phyloP scores from a whole-genome alignment of 441 rosid species.

The Omphalea diandra region DNA sequence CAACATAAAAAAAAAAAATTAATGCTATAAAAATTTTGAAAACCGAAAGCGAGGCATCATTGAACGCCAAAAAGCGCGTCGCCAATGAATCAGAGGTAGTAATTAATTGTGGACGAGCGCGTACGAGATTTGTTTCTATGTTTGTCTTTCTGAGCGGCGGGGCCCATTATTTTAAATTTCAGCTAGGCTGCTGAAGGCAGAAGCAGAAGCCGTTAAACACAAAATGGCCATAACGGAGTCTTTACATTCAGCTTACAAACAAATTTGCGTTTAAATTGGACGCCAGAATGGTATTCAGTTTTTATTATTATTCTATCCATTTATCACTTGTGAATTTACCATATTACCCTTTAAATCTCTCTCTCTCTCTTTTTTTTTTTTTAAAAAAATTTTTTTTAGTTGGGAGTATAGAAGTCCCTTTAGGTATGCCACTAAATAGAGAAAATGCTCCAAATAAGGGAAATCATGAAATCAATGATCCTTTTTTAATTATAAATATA shows the following conservation, averaged over 20 bases:
- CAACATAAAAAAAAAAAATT: background rate
- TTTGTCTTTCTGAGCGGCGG: background rate
- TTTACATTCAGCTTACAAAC: conserved; percentile 8
- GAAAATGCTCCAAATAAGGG: background rate
- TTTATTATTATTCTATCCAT: background rate
- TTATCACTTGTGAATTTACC: background rate
- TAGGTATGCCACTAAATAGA: background rate
- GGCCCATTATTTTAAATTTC: conserved; percentile 30
- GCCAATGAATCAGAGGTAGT: conserved; percentile 25
- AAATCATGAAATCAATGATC: no score
- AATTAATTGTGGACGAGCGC: conserved; percentile 38
- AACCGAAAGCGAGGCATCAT: background rate
- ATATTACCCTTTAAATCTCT: background rate
- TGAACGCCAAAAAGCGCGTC: conserved; percentile 19
- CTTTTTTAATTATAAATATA: no score
- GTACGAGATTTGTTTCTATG: conserved; percentile 5
- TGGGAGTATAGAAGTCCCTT: background rate
- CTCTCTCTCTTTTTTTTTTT: background rate
- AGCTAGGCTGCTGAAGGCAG: no score
- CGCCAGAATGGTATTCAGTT: background rate
- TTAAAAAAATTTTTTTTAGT: background rate
- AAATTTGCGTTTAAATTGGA: conserved; percentile 17
- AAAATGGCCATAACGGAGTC: conserved; percentile 25
- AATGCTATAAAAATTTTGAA: no score
- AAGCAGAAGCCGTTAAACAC: conserved; percentile 31